These are phyloP conservation scores for Aspergillus quadrilineatus DNA, from an alignment of 2,329 filamentous ascomycete species.

Conservation along the genomic window DNA sequence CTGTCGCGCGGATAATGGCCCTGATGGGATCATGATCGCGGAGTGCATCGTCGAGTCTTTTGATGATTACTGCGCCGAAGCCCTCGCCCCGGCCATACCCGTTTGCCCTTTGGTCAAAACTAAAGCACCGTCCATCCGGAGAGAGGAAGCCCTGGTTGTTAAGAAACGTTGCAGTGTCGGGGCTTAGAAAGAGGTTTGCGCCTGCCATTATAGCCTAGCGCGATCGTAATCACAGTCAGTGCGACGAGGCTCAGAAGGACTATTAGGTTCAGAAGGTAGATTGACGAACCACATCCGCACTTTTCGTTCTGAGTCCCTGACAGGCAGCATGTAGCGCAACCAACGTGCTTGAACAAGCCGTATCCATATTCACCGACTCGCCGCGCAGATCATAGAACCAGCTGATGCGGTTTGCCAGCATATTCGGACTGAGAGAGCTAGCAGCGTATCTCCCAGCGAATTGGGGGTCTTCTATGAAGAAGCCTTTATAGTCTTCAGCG, in stretches of 20 bases:
- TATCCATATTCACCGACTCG: background rate
- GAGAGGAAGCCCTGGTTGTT: background rate
- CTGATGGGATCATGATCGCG: conserved; percentile 42
- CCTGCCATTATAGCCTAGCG: background rate
- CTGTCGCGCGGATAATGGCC: conserved; percentile 36
- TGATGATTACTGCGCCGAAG: background rate
- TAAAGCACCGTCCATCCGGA: conserved; percentile 4
- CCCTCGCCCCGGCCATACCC: conserved; percentile 10
- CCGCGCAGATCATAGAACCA: background rate
- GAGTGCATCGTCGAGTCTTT: conserved; percentile 41
- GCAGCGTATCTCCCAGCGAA: background rate
- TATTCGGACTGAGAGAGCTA: background rate
- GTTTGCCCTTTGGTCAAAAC: conserved; percentile 42
- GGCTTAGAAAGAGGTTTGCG: background rate
- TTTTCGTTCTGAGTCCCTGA: background rate
- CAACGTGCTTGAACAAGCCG: background rate
- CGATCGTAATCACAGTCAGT: background rate
- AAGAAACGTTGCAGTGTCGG: background rate
- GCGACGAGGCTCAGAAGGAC: no score
- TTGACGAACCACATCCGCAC: background rate
- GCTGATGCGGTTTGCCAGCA: background rate
- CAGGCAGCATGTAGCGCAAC: background rate
- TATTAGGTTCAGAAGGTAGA: no score
- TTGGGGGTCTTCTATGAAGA: background rate
- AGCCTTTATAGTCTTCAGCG: background rate